Evolutionary conservation across 441 rosid species (phyloP).

Genomic region (Pelargonium exstipulatum): DNA sequence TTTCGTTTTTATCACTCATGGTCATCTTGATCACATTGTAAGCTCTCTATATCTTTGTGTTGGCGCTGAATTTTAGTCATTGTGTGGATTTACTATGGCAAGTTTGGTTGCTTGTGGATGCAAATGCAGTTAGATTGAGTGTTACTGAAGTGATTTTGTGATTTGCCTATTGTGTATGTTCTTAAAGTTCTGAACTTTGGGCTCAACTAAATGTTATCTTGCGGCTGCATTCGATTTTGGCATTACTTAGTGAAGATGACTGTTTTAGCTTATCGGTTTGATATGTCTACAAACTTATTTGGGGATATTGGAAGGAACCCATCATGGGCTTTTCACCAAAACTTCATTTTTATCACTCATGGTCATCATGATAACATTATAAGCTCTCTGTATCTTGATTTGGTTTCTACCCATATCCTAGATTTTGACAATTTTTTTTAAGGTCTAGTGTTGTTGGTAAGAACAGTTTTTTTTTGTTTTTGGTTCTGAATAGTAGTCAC

Average conservation of each 20-base stretch:
- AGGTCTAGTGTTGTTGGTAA: background rate
- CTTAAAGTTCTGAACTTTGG: background rate
- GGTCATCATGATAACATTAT: conserved; percentile 92
- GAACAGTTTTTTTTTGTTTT: background rate
- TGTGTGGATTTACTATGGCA: background rate
- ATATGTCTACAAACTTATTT: no score
- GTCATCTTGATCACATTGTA: conserved; percentile 88
- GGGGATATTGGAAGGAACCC: conserved; percentile 82
- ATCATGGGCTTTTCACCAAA: conserved; percentile 77
- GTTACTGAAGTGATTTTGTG: background rate
- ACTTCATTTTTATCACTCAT: conserved; percentile 83
- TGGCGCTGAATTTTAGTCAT: background rate
- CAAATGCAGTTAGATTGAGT: background rate
- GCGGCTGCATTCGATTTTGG: no score
- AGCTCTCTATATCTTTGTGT: conserved; percentile 17
- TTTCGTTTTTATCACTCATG: conserved; percentile 85
- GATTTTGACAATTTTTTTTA: background rate
- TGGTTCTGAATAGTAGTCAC: background rate
- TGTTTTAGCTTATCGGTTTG: no score
- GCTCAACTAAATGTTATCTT: no score
- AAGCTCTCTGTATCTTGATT: conserved; percentile 16
- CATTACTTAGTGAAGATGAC: no score
- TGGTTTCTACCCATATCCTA: background rate
- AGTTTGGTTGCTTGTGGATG: background rate
- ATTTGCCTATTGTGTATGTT: background rate